These are phyloP conservation scores for Kwoniella mangroviensis DNA, from an alignment of 768 basidiomycete species.

Conservation along the genomic window DNA sequence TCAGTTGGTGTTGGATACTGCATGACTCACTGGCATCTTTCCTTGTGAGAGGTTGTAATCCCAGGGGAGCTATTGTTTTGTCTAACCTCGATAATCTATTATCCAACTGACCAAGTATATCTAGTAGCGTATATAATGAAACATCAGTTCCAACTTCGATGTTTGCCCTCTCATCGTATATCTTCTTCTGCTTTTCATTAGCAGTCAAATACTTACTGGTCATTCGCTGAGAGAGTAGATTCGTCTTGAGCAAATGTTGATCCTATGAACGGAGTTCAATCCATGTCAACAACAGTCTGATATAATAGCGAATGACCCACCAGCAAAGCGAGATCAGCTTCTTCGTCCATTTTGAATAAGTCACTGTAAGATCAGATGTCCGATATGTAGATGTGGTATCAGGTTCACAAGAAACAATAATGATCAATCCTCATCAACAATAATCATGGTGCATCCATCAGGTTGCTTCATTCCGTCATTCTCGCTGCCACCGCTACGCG, in stretches of 20 bases:
- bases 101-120: conserved; percentile 53
- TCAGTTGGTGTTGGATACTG: too few species aligned
- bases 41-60: conserved; percentile 50
- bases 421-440: not conserved
- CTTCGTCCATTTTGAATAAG: conserved; percentile 49
- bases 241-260: conserved; percentile 56
- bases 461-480: not conserved
- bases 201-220: conserved; percentile 35
- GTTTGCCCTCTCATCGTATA: not conserved
- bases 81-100: conserved; percentile 51
- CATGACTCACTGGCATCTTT: conserved; percentile 49
- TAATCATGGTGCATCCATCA: too few species aligned
- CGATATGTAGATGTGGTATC: too few species aligned
- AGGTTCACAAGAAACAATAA: not conserved
- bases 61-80: conserved; percentile 56
- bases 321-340: conserved; percentile 53
- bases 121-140: conserved; percentile 14
- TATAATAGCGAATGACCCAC: conserved; percentile 18
- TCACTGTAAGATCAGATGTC: too few species aligned
- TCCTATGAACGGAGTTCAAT: conserved; percentile 29
- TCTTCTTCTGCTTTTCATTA: not conserved
- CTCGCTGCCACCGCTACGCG: not conserved
- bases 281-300: conserved; percentile 1
- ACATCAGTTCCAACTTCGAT: not conserved
- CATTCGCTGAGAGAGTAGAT: conserved; percentile 55